Evolutionary conservation across 2,329 filamentous ascomycete genomes (phyloP).

Genomic region (Ophiostoma perfectum): DNA sequence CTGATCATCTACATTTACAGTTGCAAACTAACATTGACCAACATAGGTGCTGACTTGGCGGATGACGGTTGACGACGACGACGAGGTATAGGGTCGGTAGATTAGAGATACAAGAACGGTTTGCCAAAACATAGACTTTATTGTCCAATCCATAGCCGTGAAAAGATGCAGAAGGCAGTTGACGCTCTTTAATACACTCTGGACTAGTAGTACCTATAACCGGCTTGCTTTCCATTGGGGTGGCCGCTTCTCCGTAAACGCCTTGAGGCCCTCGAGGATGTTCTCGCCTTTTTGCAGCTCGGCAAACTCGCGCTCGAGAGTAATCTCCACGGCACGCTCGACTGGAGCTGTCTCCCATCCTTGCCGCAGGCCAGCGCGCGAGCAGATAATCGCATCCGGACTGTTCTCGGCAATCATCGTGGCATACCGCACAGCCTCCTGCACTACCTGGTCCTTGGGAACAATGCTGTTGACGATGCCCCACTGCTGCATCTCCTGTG

Average conservation of each 20-base stretch:
- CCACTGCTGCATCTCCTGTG: slow-evolving; percentile 57
- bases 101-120: no score
- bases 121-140: no score
- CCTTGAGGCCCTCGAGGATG: slow-evolving; percentile 31
- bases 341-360: slow-evolving; percentile 57
- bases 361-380: slow-evolving; percentile 61
- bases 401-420: slow-evolving; percentile 58
- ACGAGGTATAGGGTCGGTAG: no score
- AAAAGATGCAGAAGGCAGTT: no score
- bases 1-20: no score
- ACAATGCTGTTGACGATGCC: slow-evolving; percentile 64
- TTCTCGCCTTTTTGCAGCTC: slow-evolving; percentile 28
- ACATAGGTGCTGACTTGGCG: no score
- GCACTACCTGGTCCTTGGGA: slow-evolving; percentile 43
- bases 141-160: no score
- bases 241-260: slow-evolving; percentile 30
- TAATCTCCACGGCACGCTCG: slow-evolving; percentile 27
- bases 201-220: slow-evolving; percentile 23
- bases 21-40: no score
- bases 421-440: slow-evolving; percentile 57
- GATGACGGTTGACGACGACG: no score
- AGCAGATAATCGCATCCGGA: slow-evolving; percentile 70
- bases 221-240: slow-evolving; percentile 30
- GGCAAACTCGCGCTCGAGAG: slow-evolving; percentile 29
- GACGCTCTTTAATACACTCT: no score